Base-by-base conservation (phyloP, 805 yeast genomes). In the Jamesozyma gamospora region DNA sequence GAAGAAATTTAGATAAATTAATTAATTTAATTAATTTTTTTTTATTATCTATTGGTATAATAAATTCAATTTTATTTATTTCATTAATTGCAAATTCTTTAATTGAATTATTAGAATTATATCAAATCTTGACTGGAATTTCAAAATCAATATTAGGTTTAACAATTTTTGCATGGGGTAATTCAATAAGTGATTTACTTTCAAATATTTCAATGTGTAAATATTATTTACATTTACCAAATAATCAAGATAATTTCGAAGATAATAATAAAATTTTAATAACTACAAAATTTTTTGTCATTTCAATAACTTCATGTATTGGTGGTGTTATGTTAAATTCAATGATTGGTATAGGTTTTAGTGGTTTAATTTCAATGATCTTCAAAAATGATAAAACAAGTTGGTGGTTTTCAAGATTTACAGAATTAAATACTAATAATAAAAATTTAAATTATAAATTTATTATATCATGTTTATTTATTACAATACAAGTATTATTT, bases 81-180 rank as follows among this genome's bases (percentile, higher is more conserved):
- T 58, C 64, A 1, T 33, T 58, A 9, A 41, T 61, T 17, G 64
- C 66, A 3, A 59, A 59, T 41, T 48, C 57, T 13, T 37, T 61
- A n/a, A 56, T 61, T 29, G 65, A 60, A 44, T 46, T 60, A 35
- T 47, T 61, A 45, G 62, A 57, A 32, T 41, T 55, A 10, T 61
- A 59, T 41, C 66, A 61, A 44, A 36, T 40, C 7, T 37, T 56
- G 3, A 55, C 59, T 13, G 50, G 55, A 4, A 64, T 90, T 6
- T 76, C 88, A 10, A 94, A 88, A 43, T 88, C 92, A 1, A 72
- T 90, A 9, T 60, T 92, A 28, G 99, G 98, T 0, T 65, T 90
- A n/a, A 90, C 97, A 0, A 70, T 92, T 0, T 83, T 92, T 60
- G 96, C 98, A 0, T 64, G 90, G 45, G 98, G 99, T 3, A 94